Evolutionary conservation across 164 flowering plant species (phyloP), one percentile per base, ranked within the genome.

Genomic region (Taxillus chinensis): DNA sequence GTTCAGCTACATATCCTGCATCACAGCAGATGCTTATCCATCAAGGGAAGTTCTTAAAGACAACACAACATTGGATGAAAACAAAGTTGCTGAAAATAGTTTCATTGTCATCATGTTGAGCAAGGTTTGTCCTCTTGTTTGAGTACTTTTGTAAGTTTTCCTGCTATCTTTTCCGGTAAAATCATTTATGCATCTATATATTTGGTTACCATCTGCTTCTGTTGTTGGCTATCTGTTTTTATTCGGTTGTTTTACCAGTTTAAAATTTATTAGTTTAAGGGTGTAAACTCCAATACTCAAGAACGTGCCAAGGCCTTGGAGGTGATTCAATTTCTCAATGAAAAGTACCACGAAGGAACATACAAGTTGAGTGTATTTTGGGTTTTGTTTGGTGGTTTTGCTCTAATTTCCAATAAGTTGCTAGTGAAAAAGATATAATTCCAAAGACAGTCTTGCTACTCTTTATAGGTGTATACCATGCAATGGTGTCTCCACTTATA

Each of bases 321-420:
- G 81, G 98, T 95, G 12, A 84, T 89, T 70, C 99, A 91, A 69
- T 91, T 67, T 77, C 74, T 95, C 53, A 91, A 95, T 78, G 99
- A 91, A 3, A 83, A 80, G 71, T 89, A 89, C 76, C 99, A 95
- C 65, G 90, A 83, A 39, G 99, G 99, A 58, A 91, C 3, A 10
- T 89, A 96, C 13, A 98, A 89, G 63, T 95, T 98, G 3, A 98
- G 99, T 71, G 96, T 83, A 72, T 95, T 95, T 68, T 95, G 99
- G 99, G 87, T 91, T 49, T 82, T 89, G 15, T 85, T 95, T 74
- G 99, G 99, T 71, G 99, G 99, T 66, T 95, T 89, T 86, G 99
- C 99, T 63, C 99, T 98, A 60, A 89, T 95, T 66, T 88, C 91
- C 14, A 95, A 82, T 73, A 95, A 95, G 81, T 75, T 67, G 67